Evolutionary conservation across 768 basidiomycete species (phyloP).

Genomic region (Arthromyces matolae): DNA sequence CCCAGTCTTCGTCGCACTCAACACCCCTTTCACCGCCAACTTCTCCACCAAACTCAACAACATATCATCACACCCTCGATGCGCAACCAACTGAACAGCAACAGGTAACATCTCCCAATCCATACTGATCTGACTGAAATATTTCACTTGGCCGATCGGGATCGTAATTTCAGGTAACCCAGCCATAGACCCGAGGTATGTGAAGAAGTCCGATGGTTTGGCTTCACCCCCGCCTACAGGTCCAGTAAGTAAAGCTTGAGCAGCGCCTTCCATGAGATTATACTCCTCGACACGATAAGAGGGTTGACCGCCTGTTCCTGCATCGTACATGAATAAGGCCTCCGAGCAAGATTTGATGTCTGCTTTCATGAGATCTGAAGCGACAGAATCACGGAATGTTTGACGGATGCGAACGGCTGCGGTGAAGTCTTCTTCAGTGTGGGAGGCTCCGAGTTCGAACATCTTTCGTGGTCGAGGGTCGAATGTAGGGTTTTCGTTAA

Average conservation of each 20-base stretch:
- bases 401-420: constrained; percentile 24
- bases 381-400: constrained; percentile 22
- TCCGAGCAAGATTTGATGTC: constrained; percentile 31
- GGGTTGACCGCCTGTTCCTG: constrained; percentile 30
- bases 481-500: constrained; percentile 23
- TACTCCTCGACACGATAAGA: constrained; percentile 34
- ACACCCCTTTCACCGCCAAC: constrained; percentile 24
- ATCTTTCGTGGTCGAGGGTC: constrained; percentile 30
- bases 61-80: constrained; percentile 33
- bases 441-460: constrained; percentile 25
- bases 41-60: constrained; percentile 29
- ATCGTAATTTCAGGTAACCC: constrained; percentile 35
- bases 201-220: constrained; percentile 26
- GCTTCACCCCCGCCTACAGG: constrained; percentile 5
- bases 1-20: constrained; percentile 24
- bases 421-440: constrained; percentile 24
- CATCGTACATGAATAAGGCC: constrained; percentile 35
- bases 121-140: constrained; percentile 31
- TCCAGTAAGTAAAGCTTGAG: constrained; percentile 24
- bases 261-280: constrained; percentile 28
- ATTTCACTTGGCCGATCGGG: constrained; percentile 33
- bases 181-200: constrained; percentile 34
- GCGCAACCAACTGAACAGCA: constrained; percentile 32
- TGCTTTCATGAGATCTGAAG: constrained; percentile 25
- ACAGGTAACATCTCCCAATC: constrained; percentile 34